These are phyloP conservation scores for Verticillium albo-atrum DNA, from an alignment of 2,329 filamentous ascomycete species.

Conservation along the genomic window DNA sequence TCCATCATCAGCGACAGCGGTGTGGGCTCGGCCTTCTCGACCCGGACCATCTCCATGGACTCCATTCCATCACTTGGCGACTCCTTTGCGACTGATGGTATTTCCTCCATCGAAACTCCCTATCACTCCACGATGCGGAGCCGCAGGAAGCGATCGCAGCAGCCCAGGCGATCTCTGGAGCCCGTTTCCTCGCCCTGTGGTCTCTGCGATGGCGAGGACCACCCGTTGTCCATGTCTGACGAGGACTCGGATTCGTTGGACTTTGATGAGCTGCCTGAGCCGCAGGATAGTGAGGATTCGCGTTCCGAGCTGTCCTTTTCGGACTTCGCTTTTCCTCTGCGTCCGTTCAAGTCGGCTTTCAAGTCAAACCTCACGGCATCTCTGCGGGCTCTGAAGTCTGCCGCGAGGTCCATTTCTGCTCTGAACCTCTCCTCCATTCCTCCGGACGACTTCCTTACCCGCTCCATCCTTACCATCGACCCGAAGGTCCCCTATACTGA, in stretches of 20 bases:
- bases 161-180: conserved; percentile 46
- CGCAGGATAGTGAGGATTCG: conserved; percentile 23
- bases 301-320: conserved; percentile 24
- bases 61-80: conserved; percentile 57
- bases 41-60: conserved; percentile 53
- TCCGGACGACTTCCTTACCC: conserved; percentile 62
- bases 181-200: conserved; percentile 52
- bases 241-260: conserved; percentile 43
- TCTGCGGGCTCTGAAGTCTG: conserved; percentile 58
- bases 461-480: conserved; percentile 64
- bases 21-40: conserved; percentile 47
- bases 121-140: conserved; percentile 29
- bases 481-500: conserved; percentile 63
- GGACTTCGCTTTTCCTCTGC: conserved; percentile 31
- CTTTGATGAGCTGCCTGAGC: conserved; percentile 17
- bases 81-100: conserved; percentile 45
- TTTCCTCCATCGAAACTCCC: conserved; percentile 47
- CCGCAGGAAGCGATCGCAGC: conserved; percentile 25
- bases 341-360: conserved; percentile 53
- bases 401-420: conserved; percentile 58
- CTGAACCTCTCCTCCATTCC: conserved; percentile 61
- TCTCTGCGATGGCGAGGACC: conserved; percentile 42
- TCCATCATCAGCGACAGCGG: conserved; percentile 45
- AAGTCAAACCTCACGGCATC: conserved; percentile 68
- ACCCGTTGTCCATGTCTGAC: conserved; percentile 44